A percentile compares a stretch with the other conserved stretches of the same genome.
These are phyloP conservation scores for Bruguiera parviflora DNA, from an alignment of 345 rosid species.

Conservation along the genomic window DNA sequence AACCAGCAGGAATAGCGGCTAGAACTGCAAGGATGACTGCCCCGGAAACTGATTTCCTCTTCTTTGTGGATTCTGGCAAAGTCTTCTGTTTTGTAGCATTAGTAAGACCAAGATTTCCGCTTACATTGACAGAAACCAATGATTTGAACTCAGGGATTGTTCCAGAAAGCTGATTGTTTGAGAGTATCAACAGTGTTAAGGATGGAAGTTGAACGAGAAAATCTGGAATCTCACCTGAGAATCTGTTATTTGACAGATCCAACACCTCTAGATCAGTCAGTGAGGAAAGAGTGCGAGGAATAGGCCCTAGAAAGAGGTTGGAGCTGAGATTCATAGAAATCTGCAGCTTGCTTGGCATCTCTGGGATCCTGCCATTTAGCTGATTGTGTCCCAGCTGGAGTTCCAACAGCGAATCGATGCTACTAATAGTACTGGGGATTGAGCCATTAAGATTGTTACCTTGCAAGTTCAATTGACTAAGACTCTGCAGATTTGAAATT, in stretches of 20 bases:
- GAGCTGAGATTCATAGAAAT: slow-evolving; percentile 71
- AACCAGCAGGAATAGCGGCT: slow-evolving; percentile 32
- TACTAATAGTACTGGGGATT: slow-evolving; percentile 42
- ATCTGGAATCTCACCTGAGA: slow-evolving; percentile 52
- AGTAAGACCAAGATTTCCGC: slow-evolving; percentile 41
- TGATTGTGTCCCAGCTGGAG: slow-evolving; percentile 70
- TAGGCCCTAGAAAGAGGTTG: slow-evolving; percentile 52
- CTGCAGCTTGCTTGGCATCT: slow-evolving; percentile 55
- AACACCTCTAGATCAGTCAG: slow-evolving; percentile 54
- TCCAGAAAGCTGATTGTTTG: slow-evolving; percentile 60
- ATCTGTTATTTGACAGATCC: slow-evolving; percentile 64
- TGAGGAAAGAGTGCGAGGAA: slow-evolving; percentile 36
- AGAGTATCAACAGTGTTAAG: slow-evolving; percentile 50
- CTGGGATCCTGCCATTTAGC: slow-evolving; percentile 51
- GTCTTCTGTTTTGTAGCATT: background rate
- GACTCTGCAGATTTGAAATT: slow-evolving; percentile 37
- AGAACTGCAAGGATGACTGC: slow-evolving; percentile 37
- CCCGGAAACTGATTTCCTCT: slow-evolving; percentile 29
- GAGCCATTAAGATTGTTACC: slow-evolving; percentile 50
- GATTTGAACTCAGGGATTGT: slow-evolving; percentile 26
- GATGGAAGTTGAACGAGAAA: slow-evolving; percentile 21
- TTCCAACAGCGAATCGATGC: slow-evolving; percentile 44
- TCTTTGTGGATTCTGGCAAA: slow-evolving; percentile 1
- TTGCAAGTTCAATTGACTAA: slow-evolving; percentile 46
- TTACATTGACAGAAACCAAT: slow-evolving; percentile 22